Evolutionary conservation across 306 rosid species (phyloP).

Genomic region (Notholithocarpus densiflorus): DNA sequence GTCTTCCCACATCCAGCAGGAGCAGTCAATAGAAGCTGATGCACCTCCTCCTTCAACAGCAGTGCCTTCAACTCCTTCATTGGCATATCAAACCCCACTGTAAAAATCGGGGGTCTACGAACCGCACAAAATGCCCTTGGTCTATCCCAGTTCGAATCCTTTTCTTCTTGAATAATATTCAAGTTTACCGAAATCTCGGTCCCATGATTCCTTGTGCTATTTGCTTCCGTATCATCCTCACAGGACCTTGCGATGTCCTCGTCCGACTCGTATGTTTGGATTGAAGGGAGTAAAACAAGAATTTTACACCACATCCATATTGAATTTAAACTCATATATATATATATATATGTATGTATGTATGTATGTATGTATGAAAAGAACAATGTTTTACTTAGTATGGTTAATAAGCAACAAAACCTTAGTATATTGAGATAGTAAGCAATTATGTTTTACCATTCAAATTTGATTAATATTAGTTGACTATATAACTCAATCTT

Average conservation of each 20-base stretch:
- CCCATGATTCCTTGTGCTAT: neutral
- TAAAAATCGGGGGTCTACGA: constrained; percentile 21
- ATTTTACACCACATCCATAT: too few relatives aligned
- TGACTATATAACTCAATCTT: too few relatives aligned
- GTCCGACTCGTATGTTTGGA: neutral
- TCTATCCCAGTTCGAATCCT: neutral
- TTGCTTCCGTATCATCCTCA: neutral
- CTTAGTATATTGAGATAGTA: too few relatives aligned
- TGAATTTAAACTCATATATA: too few relatives aligned
- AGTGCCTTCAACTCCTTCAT: constrained; percentile 33
- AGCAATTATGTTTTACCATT: too few relatives aligned
- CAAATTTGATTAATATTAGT: too few relatives aligned
- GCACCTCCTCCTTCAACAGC: constrained; percentile 22
- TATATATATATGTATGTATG: too few relatives aligned
- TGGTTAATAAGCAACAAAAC: too few relatives aligned
- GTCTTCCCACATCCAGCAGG: constrained; percentile 54
- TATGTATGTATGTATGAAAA: too few relatives aligned
- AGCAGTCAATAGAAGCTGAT: constrained; percentile 36
- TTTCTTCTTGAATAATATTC: neutral
- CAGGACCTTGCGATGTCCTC: neutral
- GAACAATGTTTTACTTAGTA: too few relatives aligned
- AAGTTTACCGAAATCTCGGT: neutral
- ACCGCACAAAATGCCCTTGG: constrained; percentile 13
- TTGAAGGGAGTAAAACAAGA: too few relatives aligned
- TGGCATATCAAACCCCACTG: constrained; percentile 35